These are phyloP conservation scores for Colletotrichum lindemuthianum DNA, from an alignment of 2,329 filamentous ascomycete genomes.

Conservation along the genomic window DNA sequence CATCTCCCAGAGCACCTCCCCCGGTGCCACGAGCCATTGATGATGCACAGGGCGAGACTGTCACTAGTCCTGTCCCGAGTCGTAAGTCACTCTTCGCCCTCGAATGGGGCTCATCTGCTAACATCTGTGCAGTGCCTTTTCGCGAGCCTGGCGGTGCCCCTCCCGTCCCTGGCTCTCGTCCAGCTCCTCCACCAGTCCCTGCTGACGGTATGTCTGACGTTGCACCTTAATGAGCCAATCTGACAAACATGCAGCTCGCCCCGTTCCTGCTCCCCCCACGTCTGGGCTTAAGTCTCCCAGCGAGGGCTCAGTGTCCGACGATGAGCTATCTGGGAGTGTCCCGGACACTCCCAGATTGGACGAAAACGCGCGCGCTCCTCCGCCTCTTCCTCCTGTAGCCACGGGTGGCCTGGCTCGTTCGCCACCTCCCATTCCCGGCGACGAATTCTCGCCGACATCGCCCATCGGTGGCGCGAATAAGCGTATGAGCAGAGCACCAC, in stretches of 20 bases:
- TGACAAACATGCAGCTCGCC: constrained; percentile 63
- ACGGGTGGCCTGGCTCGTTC: constrained; percentile 41
- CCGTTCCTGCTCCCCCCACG: constrained; percentile 64
- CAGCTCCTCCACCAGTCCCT: constrained; percentile 67
- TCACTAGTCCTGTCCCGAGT: constrained; percentile 24
- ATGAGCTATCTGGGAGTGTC: constrained; percentile 74
- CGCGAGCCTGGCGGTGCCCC: constrained; percentile 50
- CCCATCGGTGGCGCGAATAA: constrained; percentile 56
- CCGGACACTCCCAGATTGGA: constrained; percentile 23
- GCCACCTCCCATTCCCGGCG: constrained; percentile 49
- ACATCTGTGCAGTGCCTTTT: constrained; percentile 44
- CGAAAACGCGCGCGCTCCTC: constrained; percentile 44
- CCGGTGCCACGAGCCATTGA: constrained; percentile 58
- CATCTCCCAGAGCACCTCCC: constrained; percentile 52
- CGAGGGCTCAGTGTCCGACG: constrained; percentile 86
- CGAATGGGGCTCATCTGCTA: constrained; percentile 43
- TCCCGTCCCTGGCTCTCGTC: constrained; percentile 61
- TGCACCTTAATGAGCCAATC: not conserved
- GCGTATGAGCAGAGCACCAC: constrained; percentile 66
- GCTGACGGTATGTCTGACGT: constrained; percentile 64
- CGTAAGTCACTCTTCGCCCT: constrained; percentile 26
- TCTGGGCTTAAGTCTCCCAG: constrained; percentile 67
- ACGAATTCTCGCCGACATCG: constrained; percentile 55
- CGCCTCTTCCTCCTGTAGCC: constrained; percentile 49
- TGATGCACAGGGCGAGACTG: constrained; percentile 50